Percentiles rank a stretch among this genome's conserved stretches.
Conservation (phyloP, 345 rosid species). For the Geranium brycei region DNA sequence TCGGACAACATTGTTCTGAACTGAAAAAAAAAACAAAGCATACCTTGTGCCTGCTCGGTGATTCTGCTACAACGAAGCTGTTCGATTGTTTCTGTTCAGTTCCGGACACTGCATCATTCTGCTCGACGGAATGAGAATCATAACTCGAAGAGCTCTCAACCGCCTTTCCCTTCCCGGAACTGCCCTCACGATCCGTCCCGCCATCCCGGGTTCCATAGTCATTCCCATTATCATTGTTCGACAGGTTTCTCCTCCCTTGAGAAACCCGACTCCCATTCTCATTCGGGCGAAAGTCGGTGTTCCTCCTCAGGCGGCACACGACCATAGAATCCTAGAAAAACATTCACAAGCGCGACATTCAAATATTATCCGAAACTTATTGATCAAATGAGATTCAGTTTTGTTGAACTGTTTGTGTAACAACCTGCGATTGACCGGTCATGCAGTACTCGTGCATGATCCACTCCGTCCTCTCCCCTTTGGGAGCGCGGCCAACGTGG, state of each 20-base stretch:
- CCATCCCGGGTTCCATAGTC: no score
- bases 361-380: no score
- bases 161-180: no score
- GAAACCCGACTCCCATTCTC: no score
- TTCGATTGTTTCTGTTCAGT: slow-evolving; percentile 26
- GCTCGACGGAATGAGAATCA: slow-evolving; percentile 26
- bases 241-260: no score
- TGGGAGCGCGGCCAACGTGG: slow-evolving; percentile 69
- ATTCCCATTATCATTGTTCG: no score
- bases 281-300: slow-evolving; percentile 22
- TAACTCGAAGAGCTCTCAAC: slow-evolving; percentile 17
- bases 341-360: no score
- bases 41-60: slow-evolving; percentile 44
- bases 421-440: slow-evolving; percentile 43
- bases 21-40: slow-evolving; percentile 1
- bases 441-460: slow-evolving; percentile 75
- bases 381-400: background rate
- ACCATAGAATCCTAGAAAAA: slow-evolving; percentile 49
- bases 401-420: background rate
- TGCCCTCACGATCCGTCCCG: no score
- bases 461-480: slow-evolving; percentile 78
- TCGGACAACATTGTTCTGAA: no score
- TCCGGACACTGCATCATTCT: slow-evolving; percentile 31
- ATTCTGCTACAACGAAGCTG: slow-evolving; percentile 27
- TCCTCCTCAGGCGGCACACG: slow-evolving; percentile 62